Evolutionary conservation across 2,329 filamentous ascomycete species (phyloP), one percentile per base, ranked within the genome.

Genomic region (Sordariomycetes sp.): DNA sequence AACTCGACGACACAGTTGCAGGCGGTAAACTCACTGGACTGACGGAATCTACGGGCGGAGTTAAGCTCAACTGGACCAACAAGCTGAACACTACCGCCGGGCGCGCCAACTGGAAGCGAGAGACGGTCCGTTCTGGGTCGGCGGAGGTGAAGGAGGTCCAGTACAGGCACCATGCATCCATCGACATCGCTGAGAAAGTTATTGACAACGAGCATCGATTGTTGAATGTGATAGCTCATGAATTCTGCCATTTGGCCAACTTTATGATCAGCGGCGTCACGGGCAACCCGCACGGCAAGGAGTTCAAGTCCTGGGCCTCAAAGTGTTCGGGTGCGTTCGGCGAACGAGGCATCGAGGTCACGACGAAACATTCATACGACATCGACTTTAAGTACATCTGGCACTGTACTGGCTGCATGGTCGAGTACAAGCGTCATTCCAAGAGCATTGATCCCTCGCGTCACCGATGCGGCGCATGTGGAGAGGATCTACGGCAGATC

Each of bases 321-420:
- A 81, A 76, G 69, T 82, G 75, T 71, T 81, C 74, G 1, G 64
- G 62, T 2, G 77, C 76, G 0, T 89, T 92, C 63, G 78, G 74
- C 2, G 68, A 79, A 53, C 76, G 82, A 2, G 86, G 83, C 3
- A 80, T 97, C 51, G 74, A 86, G 37, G 90, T 97, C 22, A 96
- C 91, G 1, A 97, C 92, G 0, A 95, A 89, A 67, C 93, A 99
- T 71, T 81, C 77, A 35, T 99, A 97, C 70, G 81, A 86, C 55
- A 97, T 97, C 66, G 87, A 92, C 64, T 96, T 90, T 75, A 95
- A 93, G 74, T 99, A 93, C 68, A 74, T 92, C 22, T 97, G 94
- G 93, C 76, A 80, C 50, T 97, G 93, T 68, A 73, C 64, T 20
- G 73, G 67, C 3, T 97, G 94, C 67, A 79, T 76, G 0, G 73